Base-by-base conservation (phyloP, 768 basidiomycete genomes). In the Chalciporus sphaerocephalus region DNA sequence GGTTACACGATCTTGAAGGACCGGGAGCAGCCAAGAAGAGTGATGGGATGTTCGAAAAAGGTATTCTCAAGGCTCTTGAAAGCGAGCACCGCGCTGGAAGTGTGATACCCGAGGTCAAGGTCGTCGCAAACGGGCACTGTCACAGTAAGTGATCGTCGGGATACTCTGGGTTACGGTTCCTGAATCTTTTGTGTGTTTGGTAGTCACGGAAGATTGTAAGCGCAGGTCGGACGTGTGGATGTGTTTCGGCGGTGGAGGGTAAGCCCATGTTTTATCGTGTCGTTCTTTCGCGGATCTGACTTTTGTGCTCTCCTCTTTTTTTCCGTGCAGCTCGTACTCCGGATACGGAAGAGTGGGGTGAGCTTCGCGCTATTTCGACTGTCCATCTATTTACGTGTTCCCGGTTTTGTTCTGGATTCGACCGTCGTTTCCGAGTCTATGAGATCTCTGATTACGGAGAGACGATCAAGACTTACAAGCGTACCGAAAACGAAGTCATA, bases 391-490 rank as follows among this genome's bases (percentile, higher is more conserved):
- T 56, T 17, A 24, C 36, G n/a, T 15, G 12, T 50, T 40, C 24
- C 23, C 51, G 13, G 21, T 6, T 6, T 10, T 18, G 10, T 37
- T n/a, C 5, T 40, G 87, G 86, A 12, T 96, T 97, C 61, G 90
- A 96, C 64, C 81, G 94, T 15, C 78, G 95, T 33, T 92, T 95
- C 75, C 75, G 95, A 7, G 71, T 97, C 36, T 98, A 85, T 64
- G 81, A 92, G 20, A 75, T 98, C 41, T 86, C 84, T 15, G 82
- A 92, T 50, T 97, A 78, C 56, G 95, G 95, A 36, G 95, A 98
- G 74, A 93, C 81, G 6, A 90, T 98, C 60, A 72, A 75, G 61
- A 95, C 95, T 28, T 81, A 88, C 65, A 96, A 96, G 66, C 80
- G 82, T 30, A 83, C 80, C 4, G 87, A 89, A 60, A 71, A 83